Evolutionary conservation across 371 early-diverging fungal species (phyloP).

Genomic region (Mucor velutinosus): DNA sequence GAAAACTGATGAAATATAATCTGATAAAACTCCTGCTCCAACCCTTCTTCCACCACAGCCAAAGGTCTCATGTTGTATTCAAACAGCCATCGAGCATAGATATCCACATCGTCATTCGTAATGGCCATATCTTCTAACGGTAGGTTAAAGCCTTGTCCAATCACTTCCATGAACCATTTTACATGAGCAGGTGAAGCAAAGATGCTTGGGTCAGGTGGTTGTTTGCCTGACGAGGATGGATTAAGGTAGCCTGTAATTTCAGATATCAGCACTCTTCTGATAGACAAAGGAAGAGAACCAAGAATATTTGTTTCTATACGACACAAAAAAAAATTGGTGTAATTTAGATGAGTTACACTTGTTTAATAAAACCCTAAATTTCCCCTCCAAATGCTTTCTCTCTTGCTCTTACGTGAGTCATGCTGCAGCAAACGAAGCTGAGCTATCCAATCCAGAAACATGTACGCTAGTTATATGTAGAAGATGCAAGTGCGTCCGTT

Average conservation of each 20-base stretch:
- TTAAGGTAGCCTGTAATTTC: constrained; percentile 65
- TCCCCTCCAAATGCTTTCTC: not conserved
- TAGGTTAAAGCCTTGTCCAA: constrained; percentile 81
- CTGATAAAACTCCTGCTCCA: constrained; percentile 54
- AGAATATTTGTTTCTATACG: constrained; percentile 69
- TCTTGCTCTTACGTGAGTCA: constrained; percentile 66
- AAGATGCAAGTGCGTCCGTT: not conserved
- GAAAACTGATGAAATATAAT: constrained; percentile 78
- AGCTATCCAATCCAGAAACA: constrained; percentile 75
- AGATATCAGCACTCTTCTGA: constrained; percentile 61
- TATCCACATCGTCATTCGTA: constrained; percentile 66
- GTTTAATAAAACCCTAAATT: not conserved
- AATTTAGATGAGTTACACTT: constrained; percentile 4
- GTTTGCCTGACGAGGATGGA: constrained; percentile 40
- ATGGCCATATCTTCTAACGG: constrained; percentile 76
- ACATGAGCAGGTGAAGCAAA: constrained; percentile 75
- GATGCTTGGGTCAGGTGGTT: constrained; percentile 52
- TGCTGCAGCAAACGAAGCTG: constrained; percentile 68
- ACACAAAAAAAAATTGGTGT: not conserved
- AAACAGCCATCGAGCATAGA: constrained; percentile 79
- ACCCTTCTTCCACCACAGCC: constrained; percentile 52
- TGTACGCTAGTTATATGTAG: constrained; percentile 17
- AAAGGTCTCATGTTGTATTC: constrained; percentile 63
- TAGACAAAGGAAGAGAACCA: constrained; percentile 63
- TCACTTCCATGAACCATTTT: constrained; percentile 81